A percentile compares a stretch with the other conserved stretches of the same genome.
phyloP scores from a whole-genome alignment of 495 filamentous ascomycete species.

The Echria macrotheca region DNA sequence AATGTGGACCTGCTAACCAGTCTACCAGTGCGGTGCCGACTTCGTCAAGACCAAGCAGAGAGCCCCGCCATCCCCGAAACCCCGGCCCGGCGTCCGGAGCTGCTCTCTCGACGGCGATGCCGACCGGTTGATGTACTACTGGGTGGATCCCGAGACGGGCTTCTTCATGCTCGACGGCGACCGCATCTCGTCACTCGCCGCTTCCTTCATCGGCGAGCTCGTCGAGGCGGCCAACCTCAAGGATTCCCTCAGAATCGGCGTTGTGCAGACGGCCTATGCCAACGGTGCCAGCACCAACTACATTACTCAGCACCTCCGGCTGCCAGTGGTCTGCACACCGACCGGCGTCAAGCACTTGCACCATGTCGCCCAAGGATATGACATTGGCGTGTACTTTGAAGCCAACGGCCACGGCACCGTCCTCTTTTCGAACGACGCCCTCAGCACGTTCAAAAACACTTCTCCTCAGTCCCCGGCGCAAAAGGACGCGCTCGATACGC shows the following conservation, averaged over 20 bases:
- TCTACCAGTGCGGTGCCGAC: conserved; percentile 80
- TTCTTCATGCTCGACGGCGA: conserved; percentile 95
- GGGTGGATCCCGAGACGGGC: conserved; percentile 68
- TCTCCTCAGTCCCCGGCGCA: conserved; percentile 89
- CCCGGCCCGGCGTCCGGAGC: conserved; percentile 67
- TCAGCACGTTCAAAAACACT: conserved; percentile 67
- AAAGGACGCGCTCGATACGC: conserved; percentile 72
- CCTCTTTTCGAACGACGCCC: conserved; percentile 78
- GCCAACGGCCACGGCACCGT: conserved; percentile 97
- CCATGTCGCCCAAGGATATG: conserved; percentile 84
- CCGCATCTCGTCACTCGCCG: conserved; percentile 90
- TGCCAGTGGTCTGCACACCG: conserved; percentile 86
- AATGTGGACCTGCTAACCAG: conserved; percentile 11
- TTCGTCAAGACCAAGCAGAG: conserved; percentile 96
- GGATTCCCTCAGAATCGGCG: conserved; percentile 77
- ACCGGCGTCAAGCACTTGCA: conserved; percentile 98
- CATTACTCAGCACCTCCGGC: conserved; percentile 77
- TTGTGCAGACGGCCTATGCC: conserved; percentile 96
- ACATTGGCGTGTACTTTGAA: conserved; percentile 97
- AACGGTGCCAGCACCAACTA: conserved; percentile 95
- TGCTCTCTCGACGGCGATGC: conserved; percentile 93
- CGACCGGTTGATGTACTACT: conserved; percentile 94
- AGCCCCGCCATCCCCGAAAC: conserved; percentile 77
- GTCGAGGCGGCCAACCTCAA: conserved; percentile 71
- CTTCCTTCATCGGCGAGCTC: conserved; percentile 89